Base-by-base conservation (phyloP, 768 basidiomycete species). In the Coprinopsis strossmayeri region DNA sequence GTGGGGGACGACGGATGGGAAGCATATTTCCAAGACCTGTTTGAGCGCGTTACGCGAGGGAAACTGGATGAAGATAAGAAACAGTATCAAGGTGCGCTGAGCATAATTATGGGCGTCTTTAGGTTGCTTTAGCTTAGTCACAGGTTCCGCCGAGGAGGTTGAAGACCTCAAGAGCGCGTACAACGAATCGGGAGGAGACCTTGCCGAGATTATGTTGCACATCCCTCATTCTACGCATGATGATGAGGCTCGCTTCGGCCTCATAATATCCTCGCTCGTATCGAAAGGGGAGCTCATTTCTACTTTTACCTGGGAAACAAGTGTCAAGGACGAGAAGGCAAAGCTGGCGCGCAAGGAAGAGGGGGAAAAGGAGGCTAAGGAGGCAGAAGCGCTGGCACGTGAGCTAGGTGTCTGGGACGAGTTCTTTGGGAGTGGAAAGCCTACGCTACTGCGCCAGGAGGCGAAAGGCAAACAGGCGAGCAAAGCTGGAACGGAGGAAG, bases 321-420 rank as follows among this genome's bases (percentile, higher is more conserved):
- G 77, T 50, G 75, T 81, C 27, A 85, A 80, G 60, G 92, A 97
- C 60, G 80, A 87, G 64, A 91, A 89, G 65, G 82, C 82, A 3
- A 81, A 75, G 55, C 74, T 84, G 54, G 77, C 81, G 17, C 76
- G 93, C 37, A 77, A 74, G 69, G 90, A 87, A 64, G 77, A 79
- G 57, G 78, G 81, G 1, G 72, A 82, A 53, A 85, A 83, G 62
- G 92, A 94, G 63, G 90, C 89, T 1, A 69, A 69, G 48, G 91
- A 95, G 57, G 93, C 93, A 2, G 93, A 91, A 64, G 72, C 77
- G 17, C 67, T 84, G 34, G 93, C 93, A 3, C 89, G 82, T 55
- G 89, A 91, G 53, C 66, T 97, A 13, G 93, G 92, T 2, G 87
- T 96, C 9, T 94, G 91, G 91, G 92, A 96, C 48, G 90, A 92